Percentiles rank a stretch among this genome's conserved stretches.
These are phyloP conservation scores for Blastocystis sp. DNA, from an alignment of 352 stramenopile genomes.

Conservation along the genomic window DNA sequence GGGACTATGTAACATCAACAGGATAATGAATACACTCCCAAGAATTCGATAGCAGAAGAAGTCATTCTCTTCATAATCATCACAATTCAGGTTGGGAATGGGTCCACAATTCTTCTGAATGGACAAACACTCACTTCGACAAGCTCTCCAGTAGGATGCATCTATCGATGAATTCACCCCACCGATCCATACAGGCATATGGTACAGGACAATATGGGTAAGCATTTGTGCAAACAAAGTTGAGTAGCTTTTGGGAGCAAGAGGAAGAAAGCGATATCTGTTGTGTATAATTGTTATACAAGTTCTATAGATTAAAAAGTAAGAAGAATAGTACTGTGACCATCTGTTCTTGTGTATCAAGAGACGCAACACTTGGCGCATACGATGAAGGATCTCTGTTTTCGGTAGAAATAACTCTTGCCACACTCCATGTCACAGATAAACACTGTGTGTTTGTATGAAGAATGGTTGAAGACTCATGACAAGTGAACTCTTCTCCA, in stretches of 20 bases:
- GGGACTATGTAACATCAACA: not conserved
- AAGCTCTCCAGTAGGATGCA: not conserved
- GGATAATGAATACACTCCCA: not conserved
- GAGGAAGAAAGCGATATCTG: not conserved
- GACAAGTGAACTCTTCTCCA: conserved; percentile 35
- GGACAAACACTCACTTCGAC: not conserved
- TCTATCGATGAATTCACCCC: not conserved
- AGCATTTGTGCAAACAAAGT: not conserved
- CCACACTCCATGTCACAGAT: not conserved
- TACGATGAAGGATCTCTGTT: not conserved
- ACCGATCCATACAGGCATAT: not conserved
- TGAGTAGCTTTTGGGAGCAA: not conserved
- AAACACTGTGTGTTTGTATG: not conserved
- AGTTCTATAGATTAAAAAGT: not conserved
- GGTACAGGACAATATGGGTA: not conserved
- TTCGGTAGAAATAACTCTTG: not conserved
- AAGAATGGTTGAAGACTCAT: not conserved
- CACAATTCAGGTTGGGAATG: conserved; percentile 4
- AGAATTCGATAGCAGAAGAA: conserved; percentile 2
- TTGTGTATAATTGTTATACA: not conserved
- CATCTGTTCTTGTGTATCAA: not conserved
- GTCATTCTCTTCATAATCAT: not conserved
- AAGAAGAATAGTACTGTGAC: not conserved
- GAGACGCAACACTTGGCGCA: not conserved
- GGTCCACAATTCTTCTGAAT: conserved; percentile 6